Percentiles rank a stretch among this genome's conserved stretches.
These are phyloP conservation scores for Pythium aquatile DNA, from an alignment of 352 stramenopile species.

Conservation along the genomic window DNA sequence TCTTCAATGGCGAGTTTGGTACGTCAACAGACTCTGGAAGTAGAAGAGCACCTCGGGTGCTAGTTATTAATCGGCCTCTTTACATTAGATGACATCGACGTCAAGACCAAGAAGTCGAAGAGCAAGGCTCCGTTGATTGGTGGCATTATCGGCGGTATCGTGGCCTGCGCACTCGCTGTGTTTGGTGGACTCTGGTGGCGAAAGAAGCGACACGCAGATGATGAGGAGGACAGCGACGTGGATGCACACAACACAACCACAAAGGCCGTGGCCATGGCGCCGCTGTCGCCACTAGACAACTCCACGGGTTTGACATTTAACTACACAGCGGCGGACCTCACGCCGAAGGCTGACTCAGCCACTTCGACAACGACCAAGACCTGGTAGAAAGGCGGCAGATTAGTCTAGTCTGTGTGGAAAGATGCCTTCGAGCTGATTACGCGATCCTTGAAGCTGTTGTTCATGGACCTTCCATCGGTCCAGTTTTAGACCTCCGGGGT, in stretches of 20 bases:
- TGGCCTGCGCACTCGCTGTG: neutral
- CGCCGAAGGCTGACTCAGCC: neutral
- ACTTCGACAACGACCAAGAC: neutral
- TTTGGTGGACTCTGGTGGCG: neutral
- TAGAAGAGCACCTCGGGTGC: too few species aligned
- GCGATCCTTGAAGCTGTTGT: neutral
- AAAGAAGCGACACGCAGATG: neutral
- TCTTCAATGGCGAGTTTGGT: neutral
- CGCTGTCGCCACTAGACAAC: neutral
- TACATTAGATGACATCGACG: too few species aligned
- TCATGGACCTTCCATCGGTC: neutral
- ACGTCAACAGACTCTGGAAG: too few species aligned
- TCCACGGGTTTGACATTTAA: neutral
- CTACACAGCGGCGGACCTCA: neutral
- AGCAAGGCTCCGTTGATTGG: neutral
- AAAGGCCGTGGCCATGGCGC: neutral
- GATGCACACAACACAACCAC: neutral
- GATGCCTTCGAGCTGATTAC: neutral
- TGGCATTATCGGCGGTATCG: neutral
- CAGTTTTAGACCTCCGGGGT: neutral
- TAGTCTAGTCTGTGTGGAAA: neutral
- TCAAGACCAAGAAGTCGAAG: neutral
- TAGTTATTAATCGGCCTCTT: too few species aligned
- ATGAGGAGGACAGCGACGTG: neutral
- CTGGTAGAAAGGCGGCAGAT: neutral